phyloP scores from a whole-genome alignment of 108 stramenopile species.

The Aurantiochytrium sp. region DNA sequence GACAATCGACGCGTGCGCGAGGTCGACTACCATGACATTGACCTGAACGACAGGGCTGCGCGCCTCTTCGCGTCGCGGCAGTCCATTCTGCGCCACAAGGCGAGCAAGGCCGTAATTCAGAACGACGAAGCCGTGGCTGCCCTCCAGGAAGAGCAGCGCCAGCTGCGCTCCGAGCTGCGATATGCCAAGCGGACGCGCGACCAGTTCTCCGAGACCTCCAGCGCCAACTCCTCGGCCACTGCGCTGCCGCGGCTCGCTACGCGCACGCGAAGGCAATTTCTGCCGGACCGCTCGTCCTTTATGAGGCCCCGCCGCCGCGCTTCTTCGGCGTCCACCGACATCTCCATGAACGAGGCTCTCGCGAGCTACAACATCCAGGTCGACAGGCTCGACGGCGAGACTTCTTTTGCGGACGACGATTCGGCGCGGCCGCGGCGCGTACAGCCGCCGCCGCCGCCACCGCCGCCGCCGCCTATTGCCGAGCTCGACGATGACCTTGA shows the following conservation, averaged over 20 bases:
- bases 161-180: neutral
- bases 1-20: neutral
- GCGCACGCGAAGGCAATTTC: neutral
- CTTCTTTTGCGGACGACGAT: neutral
- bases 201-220: neutral
- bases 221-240: too few species aligned
- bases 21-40: neutral
- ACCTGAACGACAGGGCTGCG: neutral
- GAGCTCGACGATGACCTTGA: too few species aligned
- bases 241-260: too few species aligned
- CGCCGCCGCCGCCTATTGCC: neutral
- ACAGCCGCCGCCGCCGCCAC: neutral
- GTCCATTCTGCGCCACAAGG: neutral
- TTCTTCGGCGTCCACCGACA: neutral
- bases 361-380: neutral
- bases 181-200: neutral
- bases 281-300: neutral
- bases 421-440: neutral
- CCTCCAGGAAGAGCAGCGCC: neutral
- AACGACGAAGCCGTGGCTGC: neutral
- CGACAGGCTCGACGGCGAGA: neutral
- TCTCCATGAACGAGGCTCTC: neutral
- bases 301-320: neutral
- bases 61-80: neutral
- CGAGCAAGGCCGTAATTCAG: neutral